Evolutionary conservation across 1,139 yeast genomes (phyloP), one percentile per base, ranked within the genome.

Genomic region (Candida sp.): DNA sequence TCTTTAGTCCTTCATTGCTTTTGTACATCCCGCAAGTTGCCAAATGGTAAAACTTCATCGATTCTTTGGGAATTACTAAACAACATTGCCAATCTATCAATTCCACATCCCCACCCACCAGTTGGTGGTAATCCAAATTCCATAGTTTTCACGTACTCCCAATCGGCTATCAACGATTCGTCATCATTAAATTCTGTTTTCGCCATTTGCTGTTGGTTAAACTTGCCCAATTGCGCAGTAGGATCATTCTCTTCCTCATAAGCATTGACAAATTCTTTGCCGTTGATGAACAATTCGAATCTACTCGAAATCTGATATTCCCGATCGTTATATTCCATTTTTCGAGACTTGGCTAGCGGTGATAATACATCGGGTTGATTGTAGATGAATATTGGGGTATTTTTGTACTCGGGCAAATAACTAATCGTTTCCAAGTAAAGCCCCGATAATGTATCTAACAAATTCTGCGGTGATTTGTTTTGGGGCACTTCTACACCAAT

Each of bases 201-300:
- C 34, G 75, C 67, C 4, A 47, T 46, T 43, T 77, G 79, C 54
- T 90, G 97, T 4, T 59, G 52, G 43, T 64, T 50, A 57, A 90
- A 87, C 55, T 89, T 89, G 2, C 46, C 46, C 3, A 64, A 58
- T 59, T 93, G 99, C 35, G 68, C 71, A 42, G 71, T 73, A 0
- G 99, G 99, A 37, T 85, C 81, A 61, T 95, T 95, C 58, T 93
- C 98, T 63, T 95, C 99, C 55, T 93, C 99, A 58, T 95, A 95
- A 0, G 99, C 96, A 61, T 95, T 95, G 34, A 85, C 87, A 52
- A 84, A 85, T 61, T 95, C 99, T 51, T 79, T 77, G 0, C 95
- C 91, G 39, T 76, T 66, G 45, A 93, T 84, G 56, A 88, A 90
- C 38, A 93, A 64, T 63, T 95, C 99, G 58, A 91, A 93, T 39